These are phyloP conservation scores for Tetrapisispora namnaoensis DNA, from an alignment of 805 yeast genomes.

Conservation along the genomic window DNA sequence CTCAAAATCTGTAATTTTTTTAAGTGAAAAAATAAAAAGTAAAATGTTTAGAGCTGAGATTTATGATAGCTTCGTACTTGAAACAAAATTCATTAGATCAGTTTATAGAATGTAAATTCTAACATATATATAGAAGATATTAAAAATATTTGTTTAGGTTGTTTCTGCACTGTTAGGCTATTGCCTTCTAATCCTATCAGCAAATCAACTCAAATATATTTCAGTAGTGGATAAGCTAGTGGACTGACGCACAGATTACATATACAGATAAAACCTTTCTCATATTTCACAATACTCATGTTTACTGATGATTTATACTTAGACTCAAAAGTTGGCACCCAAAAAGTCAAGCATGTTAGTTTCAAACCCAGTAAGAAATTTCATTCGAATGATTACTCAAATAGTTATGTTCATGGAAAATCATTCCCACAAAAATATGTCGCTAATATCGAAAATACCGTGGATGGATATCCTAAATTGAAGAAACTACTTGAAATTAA, in stretches of 20 bases:
- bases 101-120: too few species aligned
- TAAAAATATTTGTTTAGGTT: too few species aligned
- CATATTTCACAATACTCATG: not conserved
- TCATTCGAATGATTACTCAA: conserved; percentile 64
- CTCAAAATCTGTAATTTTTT: not conserved
- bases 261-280: not conserved
- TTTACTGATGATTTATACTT: conserved; percentile 5
- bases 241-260: too few species aligned
- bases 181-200: too few species aligned
- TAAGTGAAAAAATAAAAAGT: not conserved
- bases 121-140: too few species aligned
- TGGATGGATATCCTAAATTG: conserved; percentile 80
- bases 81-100: too few species aligned
- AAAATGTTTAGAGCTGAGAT: not conserved
- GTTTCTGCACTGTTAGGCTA: too few species aligned
- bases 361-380: conserved; percentile 21
- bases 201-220: too few species aligned
- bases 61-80: too few species aligned
- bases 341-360: conserved; percentile 12
- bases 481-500: conserved; percentile 61
- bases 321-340: conserved; percentile 1
- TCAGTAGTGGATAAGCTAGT: too few species aligned
- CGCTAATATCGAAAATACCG: conserved; percentile 54
- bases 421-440: conserved; percentile 54
- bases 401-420: conserved; percentile 55